Evolutionary conservation across 139 green algal species (phyloP).

Genomic region (Nannochloris sp.): DNA sequence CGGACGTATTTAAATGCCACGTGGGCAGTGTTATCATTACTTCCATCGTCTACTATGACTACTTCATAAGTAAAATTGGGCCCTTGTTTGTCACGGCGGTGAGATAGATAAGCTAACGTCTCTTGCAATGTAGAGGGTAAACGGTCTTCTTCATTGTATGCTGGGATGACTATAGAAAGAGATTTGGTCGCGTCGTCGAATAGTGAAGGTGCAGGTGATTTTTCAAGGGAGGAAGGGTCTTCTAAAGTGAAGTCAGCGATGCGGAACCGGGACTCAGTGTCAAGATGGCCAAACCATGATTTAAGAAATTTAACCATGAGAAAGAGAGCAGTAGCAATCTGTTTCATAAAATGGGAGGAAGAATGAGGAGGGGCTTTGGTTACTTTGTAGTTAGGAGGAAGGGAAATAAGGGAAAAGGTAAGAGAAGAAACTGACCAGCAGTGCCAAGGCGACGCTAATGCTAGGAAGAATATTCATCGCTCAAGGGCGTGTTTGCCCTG

Average conservation of each 20-base stretch:
- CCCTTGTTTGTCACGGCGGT: constrained; percentile 52
- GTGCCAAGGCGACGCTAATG: no score
- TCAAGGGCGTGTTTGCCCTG: no score
- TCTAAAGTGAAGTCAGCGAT: constrained; percentile 22
- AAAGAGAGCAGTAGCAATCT: not conserved
- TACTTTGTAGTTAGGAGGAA: no score
- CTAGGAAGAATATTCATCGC: no score
- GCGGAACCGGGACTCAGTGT: constrained; percentile 5
- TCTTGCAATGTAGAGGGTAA: constrained; percentile 74
- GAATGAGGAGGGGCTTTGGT: no score
- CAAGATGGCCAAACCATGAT: constrained; percentile 18
- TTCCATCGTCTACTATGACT: constrained; percentile 95
- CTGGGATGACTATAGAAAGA: constrained; percentile 77
- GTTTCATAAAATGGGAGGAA: no score
- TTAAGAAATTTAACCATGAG: not conserved
- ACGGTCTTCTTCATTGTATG: constrained; percentile 90
- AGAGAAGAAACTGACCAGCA: no score
- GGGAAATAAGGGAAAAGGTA: no score
- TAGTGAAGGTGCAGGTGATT: constrained; percentile 30
- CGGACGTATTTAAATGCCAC: constrained; percentile 56
- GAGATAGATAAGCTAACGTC: constrained; percentile 63
- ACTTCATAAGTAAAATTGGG: constrained; percentile 87
- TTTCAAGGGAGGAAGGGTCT: constrained; percentile 13
- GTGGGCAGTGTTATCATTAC: constrained; percentile 65
- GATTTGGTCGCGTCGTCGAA: constrained; percentile 57